Evolutionary conservation across 805 yeast species (phyloP).

Genomic region (Teunomyces barrocoloradensis): DNA sequence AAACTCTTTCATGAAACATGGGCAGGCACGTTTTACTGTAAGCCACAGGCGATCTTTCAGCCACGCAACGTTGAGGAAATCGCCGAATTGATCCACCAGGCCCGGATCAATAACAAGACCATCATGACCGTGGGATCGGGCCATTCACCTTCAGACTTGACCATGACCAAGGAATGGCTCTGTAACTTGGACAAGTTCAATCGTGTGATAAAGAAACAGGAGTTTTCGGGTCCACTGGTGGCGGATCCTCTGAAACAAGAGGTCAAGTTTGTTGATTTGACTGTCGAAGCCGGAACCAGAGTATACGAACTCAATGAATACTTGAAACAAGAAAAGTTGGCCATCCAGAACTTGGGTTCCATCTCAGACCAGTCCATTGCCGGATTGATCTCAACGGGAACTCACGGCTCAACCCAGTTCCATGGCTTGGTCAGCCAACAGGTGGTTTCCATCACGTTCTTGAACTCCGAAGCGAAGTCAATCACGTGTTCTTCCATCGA

Average conservation of each 20-base stretch:
- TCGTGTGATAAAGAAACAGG: conserved; percentile 47
- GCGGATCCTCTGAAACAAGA: conserved; percentile 30
- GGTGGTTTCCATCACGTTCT: conserved; percentile 70
- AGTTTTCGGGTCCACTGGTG: conserved; percentile 41
- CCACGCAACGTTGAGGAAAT: conserved; percentile 73
- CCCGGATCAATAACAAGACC: conserved; percentile 58
- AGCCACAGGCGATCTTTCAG: conserved; percentile 76
- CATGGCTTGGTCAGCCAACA: conserved; percentile 91
- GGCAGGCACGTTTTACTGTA: conserved; percentile 86
- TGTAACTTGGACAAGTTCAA: conserved; percentile 78
- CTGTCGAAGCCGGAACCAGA: conserved; percentile 92
- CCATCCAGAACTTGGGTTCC: conserved; percentile 89
- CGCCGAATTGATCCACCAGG: conserved; percentile 60
- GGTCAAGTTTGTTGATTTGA: conserved; percentile 76
- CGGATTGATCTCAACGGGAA: conserved; percentile 95
- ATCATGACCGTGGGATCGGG: conserved; percentile 88
- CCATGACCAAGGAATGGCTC: conserved; percentile 86
- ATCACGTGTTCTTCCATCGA: conserved; percentile 65
- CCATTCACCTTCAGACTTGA: conserved; percentile 90
- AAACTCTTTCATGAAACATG: conserved; percentile 62
- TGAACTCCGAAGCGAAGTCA: conserved; percentile 73
- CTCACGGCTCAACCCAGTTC: conserved; percentile 92
- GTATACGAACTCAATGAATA: conserved; percentile 69
- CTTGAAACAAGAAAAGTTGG: conserved; percentile 62
- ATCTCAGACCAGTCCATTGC: conserved; percentile 92